A percentile compares a stretch with the other conserved stretches of the same genome.
Conservation (phyloP, 345 rosid genomes). For the Dipteronia dyeriana region DNA sequence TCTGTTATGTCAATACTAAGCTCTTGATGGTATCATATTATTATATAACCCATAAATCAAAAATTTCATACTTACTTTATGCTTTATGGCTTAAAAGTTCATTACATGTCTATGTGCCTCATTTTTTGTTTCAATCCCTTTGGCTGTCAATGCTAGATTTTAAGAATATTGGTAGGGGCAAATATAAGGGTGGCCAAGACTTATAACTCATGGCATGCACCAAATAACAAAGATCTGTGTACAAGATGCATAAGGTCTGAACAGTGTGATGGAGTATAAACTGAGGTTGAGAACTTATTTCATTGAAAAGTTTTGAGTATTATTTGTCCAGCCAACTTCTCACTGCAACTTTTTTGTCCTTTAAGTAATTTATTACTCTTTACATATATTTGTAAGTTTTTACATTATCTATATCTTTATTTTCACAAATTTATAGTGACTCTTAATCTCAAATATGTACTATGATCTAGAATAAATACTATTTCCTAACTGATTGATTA, state of each 20-base stretch:
- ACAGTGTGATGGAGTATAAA: not conserved
- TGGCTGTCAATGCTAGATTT: too few species aligned
- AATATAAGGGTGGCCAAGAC: not conserved
- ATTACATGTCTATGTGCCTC: not conserved
- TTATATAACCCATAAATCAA: too few species aligned
- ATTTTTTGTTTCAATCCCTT: too few species aligned
- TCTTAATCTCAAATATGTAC: not conserved
- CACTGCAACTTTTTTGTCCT: not conserved
- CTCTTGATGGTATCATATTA: too few species aligned
- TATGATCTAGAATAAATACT: not conserved
- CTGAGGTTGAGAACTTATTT: not conserved
- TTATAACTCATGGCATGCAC: not conserved
- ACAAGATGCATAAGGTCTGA: not conserved
- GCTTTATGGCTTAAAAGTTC: not conserved
- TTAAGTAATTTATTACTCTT: not conserved
- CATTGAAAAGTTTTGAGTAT: not conserved
- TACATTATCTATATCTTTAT: not conserved
- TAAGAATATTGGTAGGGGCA: too few species aligned
- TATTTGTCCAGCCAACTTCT: slow-evolving; percentile 1
- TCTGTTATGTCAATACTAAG: too few species aligned
- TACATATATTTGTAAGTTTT: not conserved
- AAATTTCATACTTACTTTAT: too few species aligned
- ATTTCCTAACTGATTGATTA: not conserved
- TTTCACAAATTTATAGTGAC: not conserved
- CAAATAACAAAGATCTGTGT: not conserved